Evolutionary conservation across 2,329 filamentous ascomycete genomes (phyloP).

Genomic region (Penicillium paneum): DNA sequence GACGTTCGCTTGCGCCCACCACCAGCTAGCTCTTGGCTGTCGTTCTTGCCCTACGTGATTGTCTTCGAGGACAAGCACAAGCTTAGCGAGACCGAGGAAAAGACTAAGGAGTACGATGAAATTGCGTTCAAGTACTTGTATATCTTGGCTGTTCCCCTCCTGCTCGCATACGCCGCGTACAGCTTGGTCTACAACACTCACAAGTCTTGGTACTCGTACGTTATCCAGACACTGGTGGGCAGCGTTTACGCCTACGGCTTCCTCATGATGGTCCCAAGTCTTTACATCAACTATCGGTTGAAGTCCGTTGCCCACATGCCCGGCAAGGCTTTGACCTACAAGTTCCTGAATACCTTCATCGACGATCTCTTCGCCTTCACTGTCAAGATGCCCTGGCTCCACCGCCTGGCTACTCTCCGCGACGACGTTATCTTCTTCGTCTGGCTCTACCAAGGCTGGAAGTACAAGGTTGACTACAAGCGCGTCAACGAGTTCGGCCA

Average conservation of each 20-base stretch:
- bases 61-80: conserved; percentile 95
- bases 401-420: conserved; percentile 84
- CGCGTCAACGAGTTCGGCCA: conserved; percentile 98
- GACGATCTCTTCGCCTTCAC: conserved; percentile 98
- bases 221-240: conserved; percentile 91
- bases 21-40: conserved; percentile 64
- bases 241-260: conserved; percentile 98
- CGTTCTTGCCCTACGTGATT: conserved; percentile 74
- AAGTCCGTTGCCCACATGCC: conserved; percentile 96
- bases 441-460: conserved; percentile 91
- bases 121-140: conserved; percentile 98
- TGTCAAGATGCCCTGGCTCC: conserved; percentile 97
- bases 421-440: conserved; percentile 99
- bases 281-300: conserved; percentile 99
- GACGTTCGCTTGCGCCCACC: conserved; percentile 76
- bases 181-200: conserved; percentile 88
- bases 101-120: conserved; percentile 97
- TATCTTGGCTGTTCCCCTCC: conserved; percentile 80
- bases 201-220: conserved; percentile 97
- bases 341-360: conserved; percentile 98
- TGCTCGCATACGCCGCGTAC: conserved; percentile 86
- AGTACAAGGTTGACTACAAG: conserved; percentile 86
- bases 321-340: conserved; percentile 93
- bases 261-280: conserved; percentile 95
- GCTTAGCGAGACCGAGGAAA: conserved; percentile 89